Percentiles rank a stretch among this genome's conserved stretches.
phyloP scores from a whole-genome alignment of 495 filamentous ascomycete species.

The Neurospora pannonica region DNA sequence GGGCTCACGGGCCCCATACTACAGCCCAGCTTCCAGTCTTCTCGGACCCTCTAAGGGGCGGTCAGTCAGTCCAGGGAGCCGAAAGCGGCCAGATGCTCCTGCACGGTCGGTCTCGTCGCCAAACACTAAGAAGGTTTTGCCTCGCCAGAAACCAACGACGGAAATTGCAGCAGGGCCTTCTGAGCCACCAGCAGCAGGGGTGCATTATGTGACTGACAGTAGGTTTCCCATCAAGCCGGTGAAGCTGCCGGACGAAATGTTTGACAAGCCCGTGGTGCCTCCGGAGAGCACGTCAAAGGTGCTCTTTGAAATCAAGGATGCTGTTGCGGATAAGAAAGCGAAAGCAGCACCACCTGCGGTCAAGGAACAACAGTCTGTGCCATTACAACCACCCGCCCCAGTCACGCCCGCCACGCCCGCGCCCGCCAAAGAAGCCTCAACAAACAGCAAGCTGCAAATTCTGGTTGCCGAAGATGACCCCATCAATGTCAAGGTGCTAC shows the following conservation, averaged over 20 bases:
- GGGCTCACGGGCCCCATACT: conserved; percentile 5
- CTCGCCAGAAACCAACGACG: background rate
- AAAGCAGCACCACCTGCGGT: background rate
- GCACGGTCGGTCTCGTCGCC: conserved; percentile 9
- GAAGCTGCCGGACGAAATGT: conserved; percentile 29
- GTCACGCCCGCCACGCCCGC: background rate
- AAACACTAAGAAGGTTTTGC: background rate
- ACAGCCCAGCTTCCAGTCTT: conserved; percentile 3
- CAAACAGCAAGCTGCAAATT: conserved; percentile 43
- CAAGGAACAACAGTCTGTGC: background rate
- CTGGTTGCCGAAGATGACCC: conserved; percentile 91
- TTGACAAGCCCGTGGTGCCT: conserved; percentile 9
- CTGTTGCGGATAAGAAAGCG: background rate
- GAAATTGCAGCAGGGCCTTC: background rate
- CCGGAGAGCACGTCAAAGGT: conserved; percentile 18
- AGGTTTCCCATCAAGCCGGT: conserved; percentile 32
- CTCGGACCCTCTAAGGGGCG: conserved; percentile 14
- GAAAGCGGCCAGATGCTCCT: conserved; percentile 2
- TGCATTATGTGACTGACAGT: conserved; percentile 22
- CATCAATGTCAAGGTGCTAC: conserved; percentile 79
- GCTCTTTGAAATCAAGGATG: conserved; percentile 24
- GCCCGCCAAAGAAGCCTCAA: background rate
- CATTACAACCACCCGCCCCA: background rate
- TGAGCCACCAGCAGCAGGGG: conserved; percentile 4
- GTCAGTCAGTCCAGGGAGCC: conserved; percentile 11